Percentiles rank a stretch among this genome's conserved stretches.
Conservation (phyloP, 176 grass and related monocot species). For the Ensete ventricosum region DNA sequence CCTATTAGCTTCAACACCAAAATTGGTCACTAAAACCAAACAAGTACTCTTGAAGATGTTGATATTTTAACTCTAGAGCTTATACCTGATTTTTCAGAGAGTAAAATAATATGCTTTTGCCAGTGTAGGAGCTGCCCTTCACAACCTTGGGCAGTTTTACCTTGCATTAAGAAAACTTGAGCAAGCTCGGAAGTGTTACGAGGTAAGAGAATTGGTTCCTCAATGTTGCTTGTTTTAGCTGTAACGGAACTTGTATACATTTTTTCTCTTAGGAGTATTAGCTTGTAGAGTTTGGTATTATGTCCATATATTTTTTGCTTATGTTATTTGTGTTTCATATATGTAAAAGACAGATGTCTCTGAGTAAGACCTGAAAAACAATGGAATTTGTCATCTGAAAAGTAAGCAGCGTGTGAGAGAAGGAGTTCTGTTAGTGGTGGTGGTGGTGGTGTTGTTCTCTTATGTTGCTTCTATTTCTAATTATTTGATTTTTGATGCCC, state of each 20-base stretch:
- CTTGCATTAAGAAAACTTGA: slow-evolving; percentile 53
- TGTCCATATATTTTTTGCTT: background rate
- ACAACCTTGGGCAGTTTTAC: slow-evolving; percentile 70
- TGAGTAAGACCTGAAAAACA: background rate
- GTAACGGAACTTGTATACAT: background rate
- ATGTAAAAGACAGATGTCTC: background rate
- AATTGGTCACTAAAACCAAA: no score
- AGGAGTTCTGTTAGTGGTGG: background rate
- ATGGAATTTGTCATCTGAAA: background rate
- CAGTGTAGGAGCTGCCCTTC: slow-evolving; percentile 71
- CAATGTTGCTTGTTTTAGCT: background rate
- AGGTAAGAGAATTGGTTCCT: slow-evolving; percentile 34
- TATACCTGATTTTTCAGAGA: background rate
- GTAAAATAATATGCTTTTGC: slow-evolving; percentile 21
- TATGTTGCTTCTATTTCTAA: background rate
- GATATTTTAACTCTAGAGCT: background rate
- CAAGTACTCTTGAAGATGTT: background rate
- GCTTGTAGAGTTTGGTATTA: background rate
- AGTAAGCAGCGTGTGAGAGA: background rate
- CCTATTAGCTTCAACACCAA: no score
- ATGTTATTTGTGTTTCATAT: background rate
- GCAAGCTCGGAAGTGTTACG: slow-evolving; percentile 66
- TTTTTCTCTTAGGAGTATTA: background rate
- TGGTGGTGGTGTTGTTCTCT: background rate
- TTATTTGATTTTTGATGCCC: background rate